Percentiles rank a stretch among this genome's conserved stretches.
These are phyloP conservation scores for Vaccinium myrtillus DNA, from an alignment of 148 eudicot species.

Conservation along the genomic window DNA sequence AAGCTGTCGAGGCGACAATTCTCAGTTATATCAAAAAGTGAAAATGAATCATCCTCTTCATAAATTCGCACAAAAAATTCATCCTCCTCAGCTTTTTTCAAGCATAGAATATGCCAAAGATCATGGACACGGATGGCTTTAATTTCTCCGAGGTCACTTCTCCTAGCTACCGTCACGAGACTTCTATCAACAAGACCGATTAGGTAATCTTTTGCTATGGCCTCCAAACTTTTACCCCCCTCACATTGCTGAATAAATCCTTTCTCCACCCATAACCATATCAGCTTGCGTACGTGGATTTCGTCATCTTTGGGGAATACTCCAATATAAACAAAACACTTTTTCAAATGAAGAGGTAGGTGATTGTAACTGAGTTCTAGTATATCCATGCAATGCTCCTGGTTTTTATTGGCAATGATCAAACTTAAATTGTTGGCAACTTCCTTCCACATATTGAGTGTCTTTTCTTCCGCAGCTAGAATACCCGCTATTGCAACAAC, in stretches of 20 bases:
- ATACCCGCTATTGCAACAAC: constrained; percentile 36
- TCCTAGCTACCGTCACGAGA: constrained; percentile 31
- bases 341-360: constrained; percentile 25
- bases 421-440: constrained; percentile 23
- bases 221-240: constrained; percentile 19
- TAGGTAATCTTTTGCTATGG: constrained; percentile 34
- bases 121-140: constrained; percentile 50
- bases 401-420: constrained; percentile 14
- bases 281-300: constrained; percentile 33
- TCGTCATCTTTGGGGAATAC: constrained; percentile 22
- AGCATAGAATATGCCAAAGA: constrained; percentile 41
- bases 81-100: constrained; percentile 31
- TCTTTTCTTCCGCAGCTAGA: constrained; percentile 6
- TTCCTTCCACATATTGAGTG: constrained; percentile 19
- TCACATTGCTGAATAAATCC: constrained; percentile 31
- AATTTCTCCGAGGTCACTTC: constrained; percentile 30
- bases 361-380: too few species aligned
- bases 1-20: too few species aligned
- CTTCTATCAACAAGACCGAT: constrained; percentile 41
- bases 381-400: constrained; percentile 17
- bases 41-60: not conserved
- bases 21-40: too few species aligned
- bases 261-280: constrained; percentile 43
- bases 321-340: constrained; percentile 23
- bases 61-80: constrained; percentile 21